Evolutionary conservation across 805 yeast species (phyloP).

Genomic region (Teunomyces cretensis): DNA sequence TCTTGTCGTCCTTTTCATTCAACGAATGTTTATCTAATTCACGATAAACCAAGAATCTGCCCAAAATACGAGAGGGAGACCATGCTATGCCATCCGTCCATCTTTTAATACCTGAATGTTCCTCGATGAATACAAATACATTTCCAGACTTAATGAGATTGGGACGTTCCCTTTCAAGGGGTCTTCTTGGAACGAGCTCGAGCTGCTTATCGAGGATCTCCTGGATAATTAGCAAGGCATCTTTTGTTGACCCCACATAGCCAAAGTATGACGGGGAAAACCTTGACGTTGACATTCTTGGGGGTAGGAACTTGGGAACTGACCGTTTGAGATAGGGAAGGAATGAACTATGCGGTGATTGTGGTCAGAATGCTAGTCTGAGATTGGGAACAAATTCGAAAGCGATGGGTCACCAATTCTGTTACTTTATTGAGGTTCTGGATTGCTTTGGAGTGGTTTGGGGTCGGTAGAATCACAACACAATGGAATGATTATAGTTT

Average conservation of each 20-base stretch:
- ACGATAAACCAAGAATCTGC: conserved; percentile 80
- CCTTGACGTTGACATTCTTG: conserved; percentile 14
- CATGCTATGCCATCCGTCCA: conserved; percentile 98
- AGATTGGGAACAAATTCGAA: too few relatives aligned
- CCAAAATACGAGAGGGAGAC: conserved; percentile 88
- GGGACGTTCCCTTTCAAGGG: conserved; percentile 74
- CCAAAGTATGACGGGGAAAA: conserved; percentile 64
- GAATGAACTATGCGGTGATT: not conserved
- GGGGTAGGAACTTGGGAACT: too few relatives aligned
- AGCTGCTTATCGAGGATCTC: conserved; percentile 67
- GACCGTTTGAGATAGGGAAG: too few relatives aligned
- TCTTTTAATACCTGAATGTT: conserved; percentile 76
- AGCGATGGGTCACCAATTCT: not conserved
- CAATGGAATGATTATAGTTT: not conserved
- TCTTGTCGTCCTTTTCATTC: conserved; percentile 44
- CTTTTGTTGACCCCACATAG: conserved; percentile 77
- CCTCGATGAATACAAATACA: conserved; percentile 83
- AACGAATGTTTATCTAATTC: conserved; percentile 50
- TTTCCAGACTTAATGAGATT: conserved; percentile 70
- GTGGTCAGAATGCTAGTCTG: not conserved
- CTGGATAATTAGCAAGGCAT: conserved; percentile 79
- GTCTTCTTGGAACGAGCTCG: conserved; percentile 69
- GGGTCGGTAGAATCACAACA: not conserved
- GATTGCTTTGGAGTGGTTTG: not conserved
- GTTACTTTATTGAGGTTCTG: not conserved